Base-by-base conservation (phyloP, 371 early-diverging fungal genomes). In the Mucor irregularis region DNA sequence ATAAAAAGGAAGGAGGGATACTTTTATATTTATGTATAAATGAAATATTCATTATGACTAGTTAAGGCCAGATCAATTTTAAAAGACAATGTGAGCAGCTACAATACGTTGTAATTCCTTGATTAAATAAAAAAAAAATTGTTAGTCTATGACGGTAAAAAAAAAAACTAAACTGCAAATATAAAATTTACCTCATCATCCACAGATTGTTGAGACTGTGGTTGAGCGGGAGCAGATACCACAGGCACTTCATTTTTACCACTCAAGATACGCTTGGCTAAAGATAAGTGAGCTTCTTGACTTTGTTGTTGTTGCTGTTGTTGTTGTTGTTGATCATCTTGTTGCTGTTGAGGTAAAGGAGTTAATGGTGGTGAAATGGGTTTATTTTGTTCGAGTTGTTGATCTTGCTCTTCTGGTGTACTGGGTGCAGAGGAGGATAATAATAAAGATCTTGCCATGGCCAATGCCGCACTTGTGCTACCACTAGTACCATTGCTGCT, bases 81-180 rank as follows among this genome's bases (percentile, higher is more conserved):
- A 77, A 61, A 77, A 77, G 21, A 77, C 66, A 35, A 77, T 77
- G 51, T 77, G 77, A 22, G 74, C 54, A 11, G 77, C 74, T 17
- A 77, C 74, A 51, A 77, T 73, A 42, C 73, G 66, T 54, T 73
- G 72, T 37, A 77, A 55, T 58, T 77, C 77, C 66, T n/a, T 69
- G 40, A 19, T 30, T 33, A 37, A 28, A 55, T 21, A 11, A 4
- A 0, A 30, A 24, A 22, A 9, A 17, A 29, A 28, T 16, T 38
- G 38, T 55, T 19, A 43, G 35, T 25, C 30, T 31, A 28, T 38
- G 25, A 14, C 38, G 38, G 28, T 28, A 31, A 35, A 40, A 11
- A 17, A 39, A 24, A 31, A 14, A n/a, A 17, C 26, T 24, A 38
- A 46, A 46, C 19, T n/a, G n/a, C n/a, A n/a, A n/a, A n/a, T n/a